Conservation (phyloP, 202 grass and related monocot genomes). For the Carex sylvatica region DNA sequence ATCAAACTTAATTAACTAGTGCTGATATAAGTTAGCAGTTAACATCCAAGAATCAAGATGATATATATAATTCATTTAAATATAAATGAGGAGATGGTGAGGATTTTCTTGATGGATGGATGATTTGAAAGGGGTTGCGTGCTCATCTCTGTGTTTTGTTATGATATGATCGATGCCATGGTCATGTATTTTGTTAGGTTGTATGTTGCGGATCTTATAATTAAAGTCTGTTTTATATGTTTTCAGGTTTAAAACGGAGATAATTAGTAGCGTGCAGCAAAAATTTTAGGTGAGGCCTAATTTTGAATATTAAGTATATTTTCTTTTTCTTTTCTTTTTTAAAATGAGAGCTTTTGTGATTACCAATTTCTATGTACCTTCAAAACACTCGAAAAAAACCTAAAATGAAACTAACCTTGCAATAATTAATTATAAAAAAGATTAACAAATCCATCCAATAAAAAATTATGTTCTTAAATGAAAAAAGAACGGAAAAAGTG, state of each 20-base stretch:
- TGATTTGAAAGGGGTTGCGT: background rate
- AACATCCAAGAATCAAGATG: too few species aligned
- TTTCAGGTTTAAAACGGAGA: too few species aligned
- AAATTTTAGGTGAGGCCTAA: too few species aligned
- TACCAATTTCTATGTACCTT: background rate
- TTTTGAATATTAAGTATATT: too few species aligned
- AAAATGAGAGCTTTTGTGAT: background rate
- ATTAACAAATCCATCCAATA: background rate
- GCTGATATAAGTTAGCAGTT: too few species aligned
- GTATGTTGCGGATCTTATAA: background rate
- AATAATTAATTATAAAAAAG: constrained; percentile 2
- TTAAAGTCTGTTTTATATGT: background rate
- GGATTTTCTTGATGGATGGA: background rate
- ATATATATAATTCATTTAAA: too few species aligned
- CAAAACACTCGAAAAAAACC: background rate
- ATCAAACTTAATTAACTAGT: too few species aligned
- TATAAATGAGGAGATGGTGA: too few species aligned
- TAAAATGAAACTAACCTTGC: background rate
- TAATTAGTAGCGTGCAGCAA: too few species aligned
- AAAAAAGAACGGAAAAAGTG: background rate
- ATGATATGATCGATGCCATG: too few species aligned
- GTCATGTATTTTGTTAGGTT: too few species aligned
- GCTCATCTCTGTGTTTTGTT: background rate
- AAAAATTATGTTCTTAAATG: background rate
- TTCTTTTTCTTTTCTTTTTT: too few species aligned